A percentile compares a stretch with the other conserved stretches of the same genome.
Evolutionary conservation across 192 early-diverging fungal species (phyloP).

Genomic region (Entrophospora sp.): DNA sequence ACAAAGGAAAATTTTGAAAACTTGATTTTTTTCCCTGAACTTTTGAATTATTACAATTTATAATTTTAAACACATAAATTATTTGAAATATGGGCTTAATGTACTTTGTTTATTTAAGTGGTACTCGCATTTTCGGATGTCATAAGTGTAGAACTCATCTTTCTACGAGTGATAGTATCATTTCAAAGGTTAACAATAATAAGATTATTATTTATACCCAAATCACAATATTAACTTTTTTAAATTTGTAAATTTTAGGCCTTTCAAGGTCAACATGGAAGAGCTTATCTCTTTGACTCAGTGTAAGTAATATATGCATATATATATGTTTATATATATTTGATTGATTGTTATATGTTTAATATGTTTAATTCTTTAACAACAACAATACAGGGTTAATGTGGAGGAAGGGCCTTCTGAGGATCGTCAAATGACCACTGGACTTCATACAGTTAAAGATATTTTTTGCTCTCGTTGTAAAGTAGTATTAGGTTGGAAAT

Average conservation of each 20-base stretch:
- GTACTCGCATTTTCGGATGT: conserved; percentile 39
- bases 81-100: conserved; percentile 39
- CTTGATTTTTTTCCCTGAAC: no score
- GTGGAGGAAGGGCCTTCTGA: conserved; percentile 44
- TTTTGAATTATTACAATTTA: no score
- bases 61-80: no score
- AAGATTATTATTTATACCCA: conserved; percentile 1
- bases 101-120: conserved; percentile 37
- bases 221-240: not conserved
- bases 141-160: conserved; percentile 42
- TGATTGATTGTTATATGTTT: not conserved
- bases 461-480: conserved; percentile 52
- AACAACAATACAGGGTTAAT: conserved; percentile 47
- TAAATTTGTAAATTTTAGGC: conserved; percentile 24
- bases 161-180: conserved; percentile 34
- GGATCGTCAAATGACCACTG: conserved; percentile 63
- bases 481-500: conserved; percentile 53
- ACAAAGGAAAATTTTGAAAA: no score
- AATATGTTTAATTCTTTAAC: not conserved
- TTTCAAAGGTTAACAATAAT: conserved; percentile 37
- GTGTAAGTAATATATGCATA: conserved; percentile 33
- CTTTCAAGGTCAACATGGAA: conserved; percentile 54
- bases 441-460: conserved; percentile 60
- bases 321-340: not conserved
- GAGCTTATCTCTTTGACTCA: conserved; percentile 55